Percentiles rank a stretch among this genome's conserved stretches.
Evolutionary conservation across 805 yeast genomes (phyloP).

Genomic region (Wickerhamomyces chambardii): DNA sequence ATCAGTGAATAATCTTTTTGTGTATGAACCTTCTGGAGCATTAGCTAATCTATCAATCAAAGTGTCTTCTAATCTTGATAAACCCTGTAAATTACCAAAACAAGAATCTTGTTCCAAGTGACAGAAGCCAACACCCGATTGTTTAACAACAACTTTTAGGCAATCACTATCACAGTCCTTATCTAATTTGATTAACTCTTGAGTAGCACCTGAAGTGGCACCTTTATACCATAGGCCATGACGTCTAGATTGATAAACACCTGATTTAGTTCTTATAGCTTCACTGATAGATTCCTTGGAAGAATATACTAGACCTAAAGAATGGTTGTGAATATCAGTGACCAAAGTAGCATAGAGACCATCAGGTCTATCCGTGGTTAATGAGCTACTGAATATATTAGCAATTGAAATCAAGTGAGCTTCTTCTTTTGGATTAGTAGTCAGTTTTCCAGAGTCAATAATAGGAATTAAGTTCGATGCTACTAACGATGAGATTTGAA

Average conservation of each 20-base stretch:
- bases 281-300: slow-evolving; percentile 73
- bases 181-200: slow-evolving; percentile 55
- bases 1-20: slow-evolving; percentile 80
- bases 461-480: slow-evolving; percentile 15
- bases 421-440: slow-evolving; percentile 9
- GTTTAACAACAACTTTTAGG: slow-evolving; percentile 78
- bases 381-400: slow-evolving; percentile 36
- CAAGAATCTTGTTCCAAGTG: slow-evolving; percentile 79
- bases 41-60: slow-evolving; percentile 48
- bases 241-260: slow-evolving; percentile 90
- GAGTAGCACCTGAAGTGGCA: slow-evolving; percentile 93
- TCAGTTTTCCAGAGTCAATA: slow-evolving; percentile 9
- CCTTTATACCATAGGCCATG: slow-evolving; percentile 97
- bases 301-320: slow-evolving; percentile 88
- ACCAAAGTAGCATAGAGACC: slow-evolving; percentile 83
- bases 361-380: slow-evolving; percentile 79
- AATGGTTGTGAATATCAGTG: slow-evolving; percentile 54
- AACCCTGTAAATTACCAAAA: slow-evolving; percentile 65
- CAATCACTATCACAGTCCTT: slow-evolving; percentile 93
- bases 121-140: slow-evolving; percentile 85
- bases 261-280: slow-evolving; percentile 73
- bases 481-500: slow-evolving; percentile 11
- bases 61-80: slow-evolving; percentile 58
- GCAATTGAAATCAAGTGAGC: slow-evolving; percentile 24
- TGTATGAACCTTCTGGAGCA: slow-evolving; percentile 94